Conservation (phyloP, 805 yeast genomes). For the Metschnikowia amazonensis region DNA sequence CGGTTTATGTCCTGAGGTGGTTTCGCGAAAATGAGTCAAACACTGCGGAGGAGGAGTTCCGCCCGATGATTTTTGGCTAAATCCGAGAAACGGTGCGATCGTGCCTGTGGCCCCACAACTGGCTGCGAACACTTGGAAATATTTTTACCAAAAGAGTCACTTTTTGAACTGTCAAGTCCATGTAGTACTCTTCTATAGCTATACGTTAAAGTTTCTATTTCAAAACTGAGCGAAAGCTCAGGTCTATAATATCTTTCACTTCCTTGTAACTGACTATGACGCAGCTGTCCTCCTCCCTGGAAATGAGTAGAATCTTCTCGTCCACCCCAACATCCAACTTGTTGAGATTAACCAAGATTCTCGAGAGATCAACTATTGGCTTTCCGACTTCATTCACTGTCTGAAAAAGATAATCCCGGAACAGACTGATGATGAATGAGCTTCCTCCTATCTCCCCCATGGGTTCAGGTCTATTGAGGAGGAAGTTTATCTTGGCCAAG, state of each 20-base stretch:
- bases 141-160: too few species aligned
- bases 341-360: constrained; percentile 73
- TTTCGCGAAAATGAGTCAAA: constrained; percentile 1
- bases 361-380: constrained; percentile 77
- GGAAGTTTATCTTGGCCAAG: constrained; percentile 73
- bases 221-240: constrained; percentile 48
- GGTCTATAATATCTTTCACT: constrained; percentile 65
- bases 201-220: constrained; percentile 6
- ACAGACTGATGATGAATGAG: constrained; percentile 57
- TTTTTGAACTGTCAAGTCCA: neutral
- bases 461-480: constrained; percentile 69
- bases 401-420: constrained; percentile 82
- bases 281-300: constrained; percentile 82
- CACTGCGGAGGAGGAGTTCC: neutral
- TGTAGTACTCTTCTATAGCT: neutral
- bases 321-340: constrained; percentile 90
- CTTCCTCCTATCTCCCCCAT: constrained; percentile 60
- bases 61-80: neutral
- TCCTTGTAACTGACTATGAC: constrained; percentile 83
- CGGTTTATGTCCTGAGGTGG: neutral
- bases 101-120: neutral
- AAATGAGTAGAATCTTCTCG: constrained; percentile 74
- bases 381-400: constrained; percentile 74
- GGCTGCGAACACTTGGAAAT: neutral
- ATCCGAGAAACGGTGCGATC: neutral